Percentiles rank a stretch among this genome's conserved stretches.
phyloP scores from a whole-genome alignment of 768 basidiomycete genomes.

The Tricholoma terreum region DNA sequence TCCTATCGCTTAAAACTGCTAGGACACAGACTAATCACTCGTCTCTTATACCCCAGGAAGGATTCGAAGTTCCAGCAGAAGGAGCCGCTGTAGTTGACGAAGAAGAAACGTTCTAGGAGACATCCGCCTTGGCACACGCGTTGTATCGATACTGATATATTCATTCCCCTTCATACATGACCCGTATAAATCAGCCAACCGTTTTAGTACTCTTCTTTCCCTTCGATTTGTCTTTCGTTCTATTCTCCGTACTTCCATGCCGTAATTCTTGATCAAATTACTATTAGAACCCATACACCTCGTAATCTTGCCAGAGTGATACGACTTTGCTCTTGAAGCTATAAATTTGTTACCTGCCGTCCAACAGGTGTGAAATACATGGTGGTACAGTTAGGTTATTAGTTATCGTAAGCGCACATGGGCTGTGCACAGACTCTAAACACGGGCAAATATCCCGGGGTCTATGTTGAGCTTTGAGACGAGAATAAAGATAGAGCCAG shows the following conservation, averaged over 20 bases:
- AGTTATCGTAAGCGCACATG: too few relatives aligned
- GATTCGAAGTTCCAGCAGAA: conserved; percentile 85
- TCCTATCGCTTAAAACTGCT: neutral
- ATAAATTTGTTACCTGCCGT: too few relatives aligned
- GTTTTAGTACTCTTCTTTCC: neutral
- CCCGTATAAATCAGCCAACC: neutral
- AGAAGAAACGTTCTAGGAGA: conserved; percentile 72
- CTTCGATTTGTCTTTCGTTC: neutral
- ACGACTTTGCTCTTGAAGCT: too few relatives aligned
- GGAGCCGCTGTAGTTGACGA: conserved; percentile 55
- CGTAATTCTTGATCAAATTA: neutral
- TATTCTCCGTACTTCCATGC: neutral
- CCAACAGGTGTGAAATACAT: too few relatives aligned
- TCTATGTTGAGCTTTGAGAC: conserved; percentile 47
- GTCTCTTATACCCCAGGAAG: conserved; percentile 55
- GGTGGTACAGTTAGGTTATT: too few relatives aligned
- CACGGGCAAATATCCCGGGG: conserved; percentile 39
- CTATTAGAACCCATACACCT: neutral
- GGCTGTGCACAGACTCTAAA: conserved; percentile 29
- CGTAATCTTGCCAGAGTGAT: neutral
- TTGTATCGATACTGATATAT: neutral
- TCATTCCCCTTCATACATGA: neutral
- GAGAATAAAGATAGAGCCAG: conserved; percentile 57
- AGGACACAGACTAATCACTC: neutral
- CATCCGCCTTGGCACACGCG: neutral